Evolutionary conservation across 164 flowering plant genomes (phyloP), one percentile per base, ranked within the genome.

Genomic region (Magnolia changhungtana): DNA sequence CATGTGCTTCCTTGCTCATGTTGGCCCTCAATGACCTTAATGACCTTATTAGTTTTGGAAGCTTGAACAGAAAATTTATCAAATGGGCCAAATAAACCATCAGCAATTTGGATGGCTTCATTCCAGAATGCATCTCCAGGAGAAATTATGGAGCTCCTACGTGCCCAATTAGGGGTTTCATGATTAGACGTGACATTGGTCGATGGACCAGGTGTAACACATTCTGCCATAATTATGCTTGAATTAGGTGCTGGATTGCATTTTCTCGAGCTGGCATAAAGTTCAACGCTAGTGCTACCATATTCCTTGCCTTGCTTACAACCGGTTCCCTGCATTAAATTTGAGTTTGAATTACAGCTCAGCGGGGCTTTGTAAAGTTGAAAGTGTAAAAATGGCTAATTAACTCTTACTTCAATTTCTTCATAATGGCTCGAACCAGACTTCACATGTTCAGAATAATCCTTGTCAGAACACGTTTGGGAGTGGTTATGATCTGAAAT

Each of bases 121-220:
- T 87, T 84, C 98, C 99, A 96, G 67, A 96, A 96, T 74, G 86
- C 86, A 78, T 96, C 99, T 79, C 99, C 99, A 67, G 98, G 99
- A 78, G 99, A 96, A 86, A 91, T 86, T 14, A 87, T 78, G 61
- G 93, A 91, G 83, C 89, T 88, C 69, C 97, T 90, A 72, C 81
- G 78, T 67, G 74, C 75, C 77, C 92, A 91, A 69, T 82, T 87
- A 13, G 98, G 96, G 69, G 94, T 91, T 70, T 81, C 87, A 78
- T 58, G 78, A 74, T 82, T 71, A 78, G 69, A 68, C 9, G 77
- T 49, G 74, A 79, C 80, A 37, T 51, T 79, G 73, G 76, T 74
- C 63, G 63, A 72, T 49, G 81, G 50, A 37, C 86, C 81, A 75
- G 98, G 93, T 52, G 96, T 89, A 70, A 61, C 45, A 78, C 77